Base-by-base conservation (phyloP, 495 filamentous ascomycete species). In the Aspergillus incahuasiensis region DNA sequence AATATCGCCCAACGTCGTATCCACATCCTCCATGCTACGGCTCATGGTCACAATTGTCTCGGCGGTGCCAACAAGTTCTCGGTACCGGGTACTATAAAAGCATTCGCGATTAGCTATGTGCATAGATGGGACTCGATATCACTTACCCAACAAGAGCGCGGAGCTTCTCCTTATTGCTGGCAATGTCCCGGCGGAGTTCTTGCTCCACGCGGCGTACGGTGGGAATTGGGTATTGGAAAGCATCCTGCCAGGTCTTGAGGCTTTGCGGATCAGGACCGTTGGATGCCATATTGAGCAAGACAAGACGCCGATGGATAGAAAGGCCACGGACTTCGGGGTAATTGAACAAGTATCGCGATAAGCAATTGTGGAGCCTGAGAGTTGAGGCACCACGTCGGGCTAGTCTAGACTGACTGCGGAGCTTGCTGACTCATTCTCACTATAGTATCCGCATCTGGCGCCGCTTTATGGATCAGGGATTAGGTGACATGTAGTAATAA, bases 11-110 rank as follows among this genome's bases (percentile, higher is more conserved):
- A 97, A 71, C 20, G 79, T 80, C 0, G 75, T 69, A 67, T 96
- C 91, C 19, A 90, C 86, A 15, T 79, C 65, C 47, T 86, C 79
- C 71, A 94, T 92, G 57, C 90, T 81, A 11, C 63, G 70, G 42
- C 91, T 86, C 92, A 98, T 97, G 46, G 83, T 78, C 24, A 97
- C 85, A 63, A 98, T 98, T 21, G 85, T 82, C 66, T 96, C 91
- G 25, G 94, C 94, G 0, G 95, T 97, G 44, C 88, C 89, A 18
- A 98, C 84, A 11, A 97, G 83, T 58, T 95, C 90, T 64, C 94
- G 84, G 70, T 98, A 98, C 67, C 89, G 87, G 54, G 82, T 89
- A n/a, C 85, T 88, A 61, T 7, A 59, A 8, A 18, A 15, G 18
- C 34, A 24, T 54, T 38, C 39, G 43, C 19, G 20, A 25, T 68